Base-by-base conservation (phyloP, 1,139 yeast species). In the Taiozyma sp. region DNA sequence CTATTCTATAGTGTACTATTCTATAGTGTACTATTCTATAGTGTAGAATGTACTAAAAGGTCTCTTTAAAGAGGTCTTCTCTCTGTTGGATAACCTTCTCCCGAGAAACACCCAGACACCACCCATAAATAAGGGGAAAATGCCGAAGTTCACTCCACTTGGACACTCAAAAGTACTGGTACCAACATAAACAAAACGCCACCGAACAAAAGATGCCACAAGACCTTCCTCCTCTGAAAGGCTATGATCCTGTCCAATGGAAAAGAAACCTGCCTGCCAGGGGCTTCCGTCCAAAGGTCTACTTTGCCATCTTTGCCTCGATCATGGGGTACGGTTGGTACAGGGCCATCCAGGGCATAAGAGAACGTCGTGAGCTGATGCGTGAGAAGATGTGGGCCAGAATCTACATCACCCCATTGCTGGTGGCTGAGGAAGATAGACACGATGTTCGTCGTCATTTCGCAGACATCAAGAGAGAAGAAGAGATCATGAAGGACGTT, bases 231-330 rank as follows among this genome's bases (percentile, higher is more conserved):
- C 96, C 96, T 56, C 75, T 80, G 62, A 90, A 88, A 56, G 96
- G 96, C 62, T 88, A 88, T 63, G 91, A 85, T 60, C 86, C 88
- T 48, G 80, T 88, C 54, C 96, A 88, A 73, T 88, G 96, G 95
- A 86, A 85, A 73, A 80, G 96, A 69, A 85, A 88, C 68, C 72
- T 88, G 53, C 96, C 96, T 39, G 72, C 95, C 4, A 77, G 96
- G 63, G 96, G 96, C 4, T 87, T 88, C 72, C 75, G 95, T 58
- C 93, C 95, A 21, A 72, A 81, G 46, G 73, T 87, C 49, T 88
- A 85, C 72, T 76, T 87, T 55, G 79, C 81, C 66, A 81, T 85
- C 42, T 68, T 86, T 53, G 71, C 80, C 37, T 88, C 81, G 10
- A 63, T 83, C 66, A 79, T 86, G 69, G 75, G 82, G 6, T 86